Evolutionary conservation across 2,329 filamentous ascomycete genomes (phyloP), one percentile per base, ranked within the genome.

Genomic region (Claviceps spartinae): DNA sequence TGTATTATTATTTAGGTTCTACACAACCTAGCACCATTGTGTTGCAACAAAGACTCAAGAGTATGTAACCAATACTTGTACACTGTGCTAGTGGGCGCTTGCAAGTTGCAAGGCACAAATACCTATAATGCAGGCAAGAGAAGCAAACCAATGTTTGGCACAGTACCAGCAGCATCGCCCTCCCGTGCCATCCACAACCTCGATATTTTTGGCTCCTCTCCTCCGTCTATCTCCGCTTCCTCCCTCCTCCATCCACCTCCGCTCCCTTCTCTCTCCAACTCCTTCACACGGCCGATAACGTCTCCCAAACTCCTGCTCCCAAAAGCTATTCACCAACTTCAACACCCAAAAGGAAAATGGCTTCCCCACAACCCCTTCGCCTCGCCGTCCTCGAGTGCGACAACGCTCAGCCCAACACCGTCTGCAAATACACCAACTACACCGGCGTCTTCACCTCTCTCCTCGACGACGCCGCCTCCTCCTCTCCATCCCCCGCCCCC

Each of bases 381-480:
- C 84, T 96, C 67, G 89, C 90, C 47, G 78, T 97, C 59, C 82
- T 97, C 59, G 88, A 95, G 74, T 85, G 86, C 72, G 91, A 95
- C 69, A 86, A 79, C 1, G 88, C 88, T 1, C 73, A 85, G 48
- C 77, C 81, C 1, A 68, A 76, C 44, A 79, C 84, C 40, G 71
- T 78, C 51, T 75, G 75, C 52, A 79, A 79, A 60, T 89, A 85
- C 67, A 79, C 81, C 49, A 75, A 76, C 54, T 96, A 95, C 69
- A 79, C 81, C 55, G 83, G 81, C 56, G 77, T 88, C 54, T 88
- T 88, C 68, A 74, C 70, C 18, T 62, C 74, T 38, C 74, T 88
- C 9, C 74, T 88, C 49, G 62, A 70, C 47, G 67, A 69, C 44
- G 77, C 78, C 7, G 78, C 77, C 45, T 66, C 81, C 16, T 58